Percentiles rank a stretch among this genome's conserved stretches.
phyloP scores from a whole-genome alignment of 2,329 filamentous ascomycete genomes.

The Alternaria conjuncta region DNA sequence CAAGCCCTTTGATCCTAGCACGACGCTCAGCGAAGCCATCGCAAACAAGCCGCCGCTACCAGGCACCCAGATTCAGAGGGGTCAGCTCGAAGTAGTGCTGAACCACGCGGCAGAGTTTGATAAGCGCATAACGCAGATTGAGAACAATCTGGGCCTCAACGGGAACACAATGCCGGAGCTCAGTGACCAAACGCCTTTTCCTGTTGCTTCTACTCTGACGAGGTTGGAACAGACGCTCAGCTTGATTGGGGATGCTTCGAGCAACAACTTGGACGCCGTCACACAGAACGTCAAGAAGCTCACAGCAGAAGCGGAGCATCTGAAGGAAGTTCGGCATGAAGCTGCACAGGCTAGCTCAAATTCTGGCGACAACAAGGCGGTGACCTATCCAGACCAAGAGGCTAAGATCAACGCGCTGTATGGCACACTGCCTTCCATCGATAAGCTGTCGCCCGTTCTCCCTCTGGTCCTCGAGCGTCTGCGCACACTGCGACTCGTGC shows the following conservation, averaged over 20 bases:
- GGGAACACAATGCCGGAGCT: constrained; percentile 70
- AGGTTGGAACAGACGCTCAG: constrained; percentile 80
- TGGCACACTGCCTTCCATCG: constrained; percentile 85
- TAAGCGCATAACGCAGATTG: constrained; percentile 75
- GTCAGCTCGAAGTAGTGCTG: constrained; percentile 65
- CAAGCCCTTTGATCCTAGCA: constrained; percentile 34
- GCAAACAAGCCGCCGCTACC: constrained; percentile 41
- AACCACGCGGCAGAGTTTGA: constrained; percentile 89
- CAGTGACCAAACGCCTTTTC: constrained; percentile 57
- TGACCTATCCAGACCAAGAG: constrained; percentile 70
- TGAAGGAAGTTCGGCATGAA: constrained; percentile 61
- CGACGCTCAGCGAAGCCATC: constrained; percentile 36
- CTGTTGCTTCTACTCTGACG: constrained; percentile 83
- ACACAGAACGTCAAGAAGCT: constrained; percentile 73
- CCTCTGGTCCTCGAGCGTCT: constrained; percentile 85
- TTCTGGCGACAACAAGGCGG: constrained; percentile 17
- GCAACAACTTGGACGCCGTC: constrained; percentile 74
- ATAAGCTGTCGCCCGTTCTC: constrained; percentile 81
- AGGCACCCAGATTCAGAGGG: constrained; percentile 40
- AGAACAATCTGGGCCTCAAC: constrained; percentile 80
- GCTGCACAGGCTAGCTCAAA: constrained; percentile 21
- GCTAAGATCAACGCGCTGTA: constrained; percentile 93
- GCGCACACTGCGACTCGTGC: constrained; percentile 80
- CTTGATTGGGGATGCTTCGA: constrained; percentile 74
- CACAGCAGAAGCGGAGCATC: constrained; percentile 72